A percentile compares a stretch with the other conserved stretches of the same genome.
These are phyloP conservation scores for Pisolithus orientalis DNA, from an alignment of 768 basidiomycete species.

Conservation along the genomic window DNA sequence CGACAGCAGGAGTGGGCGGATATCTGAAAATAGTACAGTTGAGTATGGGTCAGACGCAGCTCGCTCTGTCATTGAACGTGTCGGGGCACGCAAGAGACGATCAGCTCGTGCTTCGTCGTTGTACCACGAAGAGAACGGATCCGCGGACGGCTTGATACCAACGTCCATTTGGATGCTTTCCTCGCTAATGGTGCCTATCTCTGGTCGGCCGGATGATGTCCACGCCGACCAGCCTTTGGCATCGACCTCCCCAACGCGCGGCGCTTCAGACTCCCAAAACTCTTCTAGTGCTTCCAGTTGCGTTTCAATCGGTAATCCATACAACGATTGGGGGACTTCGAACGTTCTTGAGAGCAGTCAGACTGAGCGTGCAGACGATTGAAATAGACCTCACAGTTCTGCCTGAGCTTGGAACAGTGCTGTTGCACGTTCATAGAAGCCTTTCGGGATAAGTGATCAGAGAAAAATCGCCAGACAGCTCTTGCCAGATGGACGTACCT, in stretches of 20 bases:
- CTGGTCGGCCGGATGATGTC: slow-evolving; percentile 40
- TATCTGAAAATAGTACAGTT: slow-evolving; percentile 66
- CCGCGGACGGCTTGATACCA: slow-evolving; percentile 30
- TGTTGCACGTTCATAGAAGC: slow-evolving; percentile 65
- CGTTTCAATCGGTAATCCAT: slow-evolving; percentile 35
- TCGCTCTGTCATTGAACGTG: slow-evolving; percentile 45
- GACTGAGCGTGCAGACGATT: neutral
- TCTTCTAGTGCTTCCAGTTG: slow-evolving; percentile 61
- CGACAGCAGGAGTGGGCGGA: slow-evolving; percentile 50
- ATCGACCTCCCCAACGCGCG: slow-evolving; percentile 64
- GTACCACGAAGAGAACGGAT: slow-evolving; percentile 69
- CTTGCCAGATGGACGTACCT: slow-evolving; percentile 38
- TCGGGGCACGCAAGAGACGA: slow-evolving; percentile 36
- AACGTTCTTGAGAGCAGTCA: slow-evolving; percentile 38
- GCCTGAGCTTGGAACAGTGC: slow-evolving; percentile 82
- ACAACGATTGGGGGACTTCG: slow-evolving; percentile 43
- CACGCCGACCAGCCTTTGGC: slow-evolving; percentile 68
- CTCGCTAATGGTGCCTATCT: slow-evolving; percentile 9
- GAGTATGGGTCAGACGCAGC: slow-evolving; percentile 62
- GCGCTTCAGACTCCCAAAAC: slow-evolving; percentile 79
- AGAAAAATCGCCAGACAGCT: neutral
- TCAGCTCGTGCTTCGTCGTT: slow-evolving; percentile 50
- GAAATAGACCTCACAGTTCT: slow-evolving; percentile 53
- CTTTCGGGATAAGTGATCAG: slow-evolving; percentile 30
- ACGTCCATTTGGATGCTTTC: slow-evolving; percentile 11